Conservation (phyloP, 768 basidiomycete species). For the Psilocybe azurescens region DNA sequence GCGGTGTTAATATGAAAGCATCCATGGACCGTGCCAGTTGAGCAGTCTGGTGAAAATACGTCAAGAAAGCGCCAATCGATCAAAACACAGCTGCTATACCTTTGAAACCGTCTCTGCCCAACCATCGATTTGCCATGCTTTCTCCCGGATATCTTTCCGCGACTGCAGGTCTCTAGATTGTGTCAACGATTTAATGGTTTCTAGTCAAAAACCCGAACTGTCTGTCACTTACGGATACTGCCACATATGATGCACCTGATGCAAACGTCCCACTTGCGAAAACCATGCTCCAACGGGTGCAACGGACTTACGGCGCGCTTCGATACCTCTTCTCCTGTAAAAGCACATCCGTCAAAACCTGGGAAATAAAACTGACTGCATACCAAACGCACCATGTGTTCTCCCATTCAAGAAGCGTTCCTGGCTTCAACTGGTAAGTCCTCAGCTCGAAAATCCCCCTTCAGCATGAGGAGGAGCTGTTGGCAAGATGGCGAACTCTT, state of each 20-base stretch:
- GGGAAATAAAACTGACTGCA: slow-evolving; percentile 4
- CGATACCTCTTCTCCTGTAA: slow-evolving; percentile 87
- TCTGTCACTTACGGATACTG: slow-evolving; percentile 80
- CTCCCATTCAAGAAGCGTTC: slow-evolving; percentile 95
- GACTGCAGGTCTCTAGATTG: slow-evolving; percentile 67
- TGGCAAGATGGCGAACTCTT: slow-evolving; percentile 96
- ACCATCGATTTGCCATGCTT: slow-evolving; percentile 93
- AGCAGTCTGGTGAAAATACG: slow-evolving; percentile 66
- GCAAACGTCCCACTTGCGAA: slow-evolving; percentile 82
- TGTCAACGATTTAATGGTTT: slow-evolving; percentile 12
- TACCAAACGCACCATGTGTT: slow-evolving; percentile 70
- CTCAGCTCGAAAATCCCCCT: slow-evolving; percentile 94
- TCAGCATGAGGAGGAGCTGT: slow-evolving; percentile 85
- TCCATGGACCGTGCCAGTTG: slow-evolving; percentile 89
- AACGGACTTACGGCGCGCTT: slow-evolving; percentile 88
- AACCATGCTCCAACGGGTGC: slow-evolving; percentile 93
- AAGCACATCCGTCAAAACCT: slow-evolving; percentile 7
- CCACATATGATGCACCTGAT: slow-evolving; percentile 97
- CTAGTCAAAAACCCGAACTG: slow-evolving; percentile 9
- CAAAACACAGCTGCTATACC: slow-evolving; percentile 45
- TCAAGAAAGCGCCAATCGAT: slow-evolving; percentile 13
- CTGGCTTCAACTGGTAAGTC: slow-evolving; percentile 87
- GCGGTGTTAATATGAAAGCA: slow-evolving; percentile 78
- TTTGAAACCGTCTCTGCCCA: slow-evolving; percentile 96
- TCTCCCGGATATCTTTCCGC: slow-evolving; percentile 84